Evolutionary conservation across 179 eudicot genomes (phyloP).

Genomic region (Actinidia polygama): DNA sequence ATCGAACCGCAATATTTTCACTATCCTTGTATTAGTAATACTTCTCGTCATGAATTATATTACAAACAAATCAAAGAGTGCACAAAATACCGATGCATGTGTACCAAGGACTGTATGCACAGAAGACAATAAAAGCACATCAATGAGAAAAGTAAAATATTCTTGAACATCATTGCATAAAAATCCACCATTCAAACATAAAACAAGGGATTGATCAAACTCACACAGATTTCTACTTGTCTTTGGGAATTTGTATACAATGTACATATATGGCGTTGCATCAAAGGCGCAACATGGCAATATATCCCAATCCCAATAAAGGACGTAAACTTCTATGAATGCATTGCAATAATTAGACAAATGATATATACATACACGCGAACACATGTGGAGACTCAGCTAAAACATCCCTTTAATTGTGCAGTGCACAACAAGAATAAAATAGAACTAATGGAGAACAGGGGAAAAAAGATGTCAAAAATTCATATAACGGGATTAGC

Average conservation of each 20-base stretch:
- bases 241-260: no score
- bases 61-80: not conserved
- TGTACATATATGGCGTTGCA: not conserved
- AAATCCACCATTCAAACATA: not conserved
- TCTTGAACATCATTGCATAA: not conserved
- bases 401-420: no score
- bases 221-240: not conserved
- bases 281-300: not conserved
- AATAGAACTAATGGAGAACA: no score
- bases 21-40: not conserved
- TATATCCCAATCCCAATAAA: no score
- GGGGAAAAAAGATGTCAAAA: no score
- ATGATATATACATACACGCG: no score
- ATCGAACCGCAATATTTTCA: not conserved
- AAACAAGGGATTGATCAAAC: not conserved
- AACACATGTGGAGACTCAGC: no score
- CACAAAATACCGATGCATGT: not conserved
- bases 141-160: not conserved
- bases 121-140: not conserved
- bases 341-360: no score
- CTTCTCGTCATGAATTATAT: not conserved
- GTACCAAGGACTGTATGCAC: not conserved
- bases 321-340: no score
- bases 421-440: no score
- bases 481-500: not conserved